A percentile compares a stretch with the other conserved stretches of the same genome.
Evolutionary conservation across 305 asterid genomes (phyloP).

Genomic region (Rubia peregrina): DNA sequence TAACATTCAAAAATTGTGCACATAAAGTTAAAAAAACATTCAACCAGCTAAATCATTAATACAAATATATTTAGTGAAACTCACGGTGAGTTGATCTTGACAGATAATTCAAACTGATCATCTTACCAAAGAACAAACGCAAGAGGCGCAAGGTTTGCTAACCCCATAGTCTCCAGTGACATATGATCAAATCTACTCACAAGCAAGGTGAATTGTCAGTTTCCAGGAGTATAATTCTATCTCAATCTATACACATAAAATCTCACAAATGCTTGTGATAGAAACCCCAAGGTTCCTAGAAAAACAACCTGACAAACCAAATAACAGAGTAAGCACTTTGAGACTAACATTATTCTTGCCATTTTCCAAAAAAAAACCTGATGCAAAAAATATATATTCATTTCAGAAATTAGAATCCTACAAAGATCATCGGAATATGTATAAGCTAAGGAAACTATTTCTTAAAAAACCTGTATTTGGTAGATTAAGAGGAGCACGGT

Average conservation of each 20-base stretch:
- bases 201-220: constrained; percentile 14
- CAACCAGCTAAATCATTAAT: no score
- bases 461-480: no score
- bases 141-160: constrained; percentile 97
- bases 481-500: no score
- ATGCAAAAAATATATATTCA: neutral
- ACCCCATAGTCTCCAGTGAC: constrained; percentile 88
- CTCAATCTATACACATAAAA: neutral
- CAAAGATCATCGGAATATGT: neutral
- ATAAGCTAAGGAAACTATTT: no score
- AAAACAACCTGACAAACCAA: no score
- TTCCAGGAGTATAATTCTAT: neutral
- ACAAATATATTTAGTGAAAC: constrained; percentile 14
- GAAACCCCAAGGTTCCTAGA: no score
- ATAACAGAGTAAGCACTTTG: no score
- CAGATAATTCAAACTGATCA: constrained; percentile 88
- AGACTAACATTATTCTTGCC: neutral
- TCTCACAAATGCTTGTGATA: neutral
- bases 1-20: no score
- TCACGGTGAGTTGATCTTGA: constrained; percentile 87
- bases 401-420: neutral
- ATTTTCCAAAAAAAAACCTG: neutral
- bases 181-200: constrained; percentile 83
- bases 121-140: constrained; percentile 99
- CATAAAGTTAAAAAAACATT: no score